These are phyloP conservation scores for Colletotrichum echinochloae DNA, from an alignment of 2,329 filamentous ascomycete species.

Conservation along the genomic window DNA sequence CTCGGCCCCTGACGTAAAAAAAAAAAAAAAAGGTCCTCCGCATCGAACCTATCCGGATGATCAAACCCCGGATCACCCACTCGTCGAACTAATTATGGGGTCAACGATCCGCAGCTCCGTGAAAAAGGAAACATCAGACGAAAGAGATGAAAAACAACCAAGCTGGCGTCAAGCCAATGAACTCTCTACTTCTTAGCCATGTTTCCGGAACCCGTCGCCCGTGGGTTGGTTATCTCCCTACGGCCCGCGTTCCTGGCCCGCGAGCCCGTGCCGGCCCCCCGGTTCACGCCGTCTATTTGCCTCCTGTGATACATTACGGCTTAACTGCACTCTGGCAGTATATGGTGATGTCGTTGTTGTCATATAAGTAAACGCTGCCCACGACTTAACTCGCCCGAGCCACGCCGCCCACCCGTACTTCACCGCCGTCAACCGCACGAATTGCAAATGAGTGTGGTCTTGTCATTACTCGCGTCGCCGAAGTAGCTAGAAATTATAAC, in stretches of 20 bases:
- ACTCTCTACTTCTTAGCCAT: no score
- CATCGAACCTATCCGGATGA: neutral
- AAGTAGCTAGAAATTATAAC: neutral
- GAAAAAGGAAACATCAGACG: neutral
- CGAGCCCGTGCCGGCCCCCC: neutral
- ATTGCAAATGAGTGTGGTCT: neutral
- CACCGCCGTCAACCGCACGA: neutral
- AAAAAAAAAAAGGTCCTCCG: neutral
- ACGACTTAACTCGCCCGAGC: no score
- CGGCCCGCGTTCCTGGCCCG: no score
- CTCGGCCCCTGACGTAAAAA: neutral
- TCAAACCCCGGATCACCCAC: neutral
- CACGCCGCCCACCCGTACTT: neutral
- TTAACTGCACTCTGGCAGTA: no score
- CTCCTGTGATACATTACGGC: no score
- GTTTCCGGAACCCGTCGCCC: neutral
- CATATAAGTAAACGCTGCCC: no score
- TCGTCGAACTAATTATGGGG: no score
- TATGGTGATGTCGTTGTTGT: no score
- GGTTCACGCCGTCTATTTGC: neutral
- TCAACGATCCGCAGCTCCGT: neutral
- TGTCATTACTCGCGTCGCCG: neutral
- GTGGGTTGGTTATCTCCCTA: no score
- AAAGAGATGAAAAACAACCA: rapidly evolving
- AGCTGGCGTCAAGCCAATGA: neutral